A percentile compares a stretch with the other conserved stretches of the same genome.
phyloP scores from a whole-genome alignment of 352 stramenopile genomes.

The Phytophthora hybrid region DNA sequence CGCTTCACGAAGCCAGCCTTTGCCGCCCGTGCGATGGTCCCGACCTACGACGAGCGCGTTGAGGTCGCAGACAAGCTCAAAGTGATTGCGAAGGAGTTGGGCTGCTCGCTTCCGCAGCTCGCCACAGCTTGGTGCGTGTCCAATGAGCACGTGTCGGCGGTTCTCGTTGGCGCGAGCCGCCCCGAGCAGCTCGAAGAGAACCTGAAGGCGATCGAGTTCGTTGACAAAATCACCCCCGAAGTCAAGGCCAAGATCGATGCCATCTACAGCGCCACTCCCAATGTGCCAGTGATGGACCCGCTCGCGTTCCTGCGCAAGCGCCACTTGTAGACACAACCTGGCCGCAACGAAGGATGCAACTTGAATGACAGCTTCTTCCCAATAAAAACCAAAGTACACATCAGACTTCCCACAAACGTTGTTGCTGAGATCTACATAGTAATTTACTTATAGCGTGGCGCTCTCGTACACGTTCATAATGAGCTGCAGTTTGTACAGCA shows the following conservation, averaged over 20 bases:
- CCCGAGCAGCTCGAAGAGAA: slow-evolving; percentile 10
- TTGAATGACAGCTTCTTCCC: background rate
- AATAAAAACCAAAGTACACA: background rate
- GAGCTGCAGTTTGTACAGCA: slow-evolving; percentile 50
- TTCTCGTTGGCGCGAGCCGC: slow-evolving; percentile 5
- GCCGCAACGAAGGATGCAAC: too few relatives aligned
- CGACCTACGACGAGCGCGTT: slow-evolving; percentile 11
- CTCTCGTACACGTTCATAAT: slow-evolving; percentile 45
- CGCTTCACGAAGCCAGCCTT: slow-evolving; percentile 10
- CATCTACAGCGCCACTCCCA: background rate
- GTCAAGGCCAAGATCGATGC: slow-evolving; percentile 7
- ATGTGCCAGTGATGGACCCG: background rate
- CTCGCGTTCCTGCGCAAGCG: background rate
- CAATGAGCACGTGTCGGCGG: slow-evolving; percentile 9
- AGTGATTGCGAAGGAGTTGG: slow-evolving; percentile 10
- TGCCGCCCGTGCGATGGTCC: background rate
- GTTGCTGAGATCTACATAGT: background rate
- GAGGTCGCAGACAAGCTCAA: slow-evolving; percentile 19
- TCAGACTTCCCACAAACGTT: background rate
- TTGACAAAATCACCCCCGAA: slow-evolving; percentile 7
- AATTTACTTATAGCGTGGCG: slow-evolving; percentile 26
- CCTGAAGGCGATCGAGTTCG: background rate
- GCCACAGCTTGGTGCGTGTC: slow-evolving; percentile 6
- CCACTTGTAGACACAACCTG: background rate
- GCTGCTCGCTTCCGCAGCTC: slow-evolving; percentile 1